Evolutionary conservation across 2,329 filamentous ascomycete genomes (phyloP).

Genomic region (Microcera coccophila): DNA sequence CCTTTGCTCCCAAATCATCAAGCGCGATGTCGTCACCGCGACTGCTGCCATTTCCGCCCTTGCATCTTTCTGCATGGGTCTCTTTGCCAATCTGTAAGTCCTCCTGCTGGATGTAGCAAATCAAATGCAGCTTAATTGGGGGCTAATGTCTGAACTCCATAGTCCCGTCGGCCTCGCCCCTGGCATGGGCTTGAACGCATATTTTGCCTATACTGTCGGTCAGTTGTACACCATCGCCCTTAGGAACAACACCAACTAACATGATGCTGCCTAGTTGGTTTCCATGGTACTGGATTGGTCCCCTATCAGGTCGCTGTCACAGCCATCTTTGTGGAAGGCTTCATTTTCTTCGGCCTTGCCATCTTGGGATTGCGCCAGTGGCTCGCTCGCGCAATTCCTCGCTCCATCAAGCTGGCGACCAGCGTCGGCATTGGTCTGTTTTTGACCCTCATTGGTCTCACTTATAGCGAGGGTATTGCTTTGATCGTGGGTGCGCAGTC

Average conservation of each 20-base stretch:
- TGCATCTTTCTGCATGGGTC: slow-evolving; percentile 76
- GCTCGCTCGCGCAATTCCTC: slow-evolving; percentile 78
- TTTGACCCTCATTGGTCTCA: slow-evolving; percentile 70
- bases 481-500: slow-evolving; percentile 64
- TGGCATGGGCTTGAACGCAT: slow-evolving; percentile 69
- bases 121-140: too few relatives aligned
- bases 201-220: slow-evolving; percentile 69
- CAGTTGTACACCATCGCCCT: slow-evolving; percentile 7
- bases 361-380: slow-evolving; percentile 80
- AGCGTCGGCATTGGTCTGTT: slow-evolving; percentile 84
- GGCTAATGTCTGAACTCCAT: too few relatives aligned
- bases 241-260: neutral
- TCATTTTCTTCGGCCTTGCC: slow-evolving; percentile 77
- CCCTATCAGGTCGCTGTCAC: slow-evolving; percentile 74
- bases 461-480: slow-evolving; percentile 79
- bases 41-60: slow-evolving; percentile 80
- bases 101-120: slow-evolving; percentile 3
- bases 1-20: slow-evolving; percentile 61
- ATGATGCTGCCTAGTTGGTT: slow-evolving; percentile 55
- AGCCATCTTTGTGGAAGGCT: slow-evolving; percentile 84
- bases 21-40: slow-evolving; percentile 77
- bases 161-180: slow-evolving; percentile 39
- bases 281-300: slow-evolving; percentile 68
- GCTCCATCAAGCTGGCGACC: slow-evolving; percentile 81
- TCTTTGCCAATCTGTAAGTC: slow-evolving; percentile 69